A percentile compares a stretch with the other conserved stretches of the same genome.
Conservation (phyloP, 2,329 filamentous ascomycete species). For the Pseudogymnoascus sp. region DNA sequence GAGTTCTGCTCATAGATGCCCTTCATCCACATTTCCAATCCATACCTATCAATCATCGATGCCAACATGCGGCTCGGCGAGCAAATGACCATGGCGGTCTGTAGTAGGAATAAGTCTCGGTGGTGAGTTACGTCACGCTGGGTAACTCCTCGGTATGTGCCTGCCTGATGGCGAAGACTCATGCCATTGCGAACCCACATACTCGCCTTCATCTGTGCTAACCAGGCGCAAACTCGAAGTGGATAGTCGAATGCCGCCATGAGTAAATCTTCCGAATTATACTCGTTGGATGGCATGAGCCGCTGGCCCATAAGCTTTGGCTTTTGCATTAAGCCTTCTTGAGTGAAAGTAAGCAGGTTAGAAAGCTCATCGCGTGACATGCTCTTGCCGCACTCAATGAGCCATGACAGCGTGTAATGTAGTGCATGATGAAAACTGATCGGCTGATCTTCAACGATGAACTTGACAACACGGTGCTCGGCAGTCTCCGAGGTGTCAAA, state of each 20-base stretch:
- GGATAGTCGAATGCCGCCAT: slow-evolving; percentile 89
- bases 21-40: slow-evolving; percentile 78
- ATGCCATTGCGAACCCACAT: slow-evolving; percentile 99
- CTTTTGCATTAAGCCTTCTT: slow-evolving; percentile 58
- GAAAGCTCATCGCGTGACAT: slow-evolving; percentile 61
- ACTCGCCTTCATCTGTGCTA: slow-evolving; percentile 94
- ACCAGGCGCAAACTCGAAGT: slow-evolving; percentile 86
- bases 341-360: slow-evolving; percentile 62
- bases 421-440: slow-evolving; percentile 97
- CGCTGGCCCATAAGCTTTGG: slow-evolving; percentile 52
- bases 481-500: slow-evolving; percentile 50
- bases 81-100: slow-evolving; percentile 82
- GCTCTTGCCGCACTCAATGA: slow-evolving; percentile 78
- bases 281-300: slow-evolving; percentile 46
- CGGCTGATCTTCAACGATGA: slow-evolving; percentile 77
- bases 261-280: slow-evolving; percentile 66
- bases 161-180: slow-evolving; percentile 88
- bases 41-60: slow-evolving; percentile 85
- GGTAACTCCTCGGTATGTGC: slow-evolving; percentile 81
- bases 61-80: slow-evolving; percentile 75
- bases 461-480: slow-evolving; percentile 66
- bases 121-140: slow-evolving; percentile 91
- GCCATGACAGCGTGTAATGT: slow-evolving; percentile 93
- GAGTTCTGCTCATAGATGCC: slow-evolving; percentile 68
- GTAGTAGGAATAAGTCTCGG: slow-evolving; percentile 86